Evolutionary conservation across 768 basidiomycete genomes (phyloP).

Genomic region (Tricholoma furcatifolium): DNA sequence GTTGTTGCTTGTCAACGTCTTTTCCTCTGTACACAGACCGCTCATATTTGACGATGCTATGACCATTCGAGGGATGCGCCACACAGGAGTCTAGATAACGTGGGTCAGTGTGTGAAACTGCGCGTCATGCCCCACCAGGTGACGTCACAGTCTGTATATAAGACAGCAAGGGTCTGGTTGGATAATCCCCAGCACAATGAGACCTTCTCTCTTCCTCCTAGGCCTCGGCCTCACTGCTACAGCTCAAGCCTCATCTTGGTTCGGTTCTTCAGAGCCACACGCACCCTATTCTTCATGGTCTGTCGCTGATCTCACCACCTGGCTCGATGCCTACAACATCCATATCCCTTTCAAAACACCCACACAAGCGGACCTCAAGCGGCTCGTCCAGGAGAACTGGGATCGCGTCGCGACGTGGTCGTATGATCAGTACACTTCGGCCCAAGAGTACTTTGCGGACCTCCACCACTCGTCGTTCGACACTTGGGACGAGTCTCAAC

Average conservation of each 20-base stretch:
- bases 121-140: slow-evolving; percentile 19
- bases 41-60: too few species aligned
- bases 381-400: slow-evolving; percentile 66
- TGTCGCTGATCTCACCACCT: slow-evolving; percentile 56
- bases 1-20: too few species aligned
- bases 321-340: slow-evolving; percentile 70
- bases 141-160: slow-evolving; percentile 20
- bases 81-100: not conserved
- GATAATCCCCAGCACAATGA: slow-evolving; percentile 20
- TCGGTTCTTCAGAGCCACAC: slow-evolving; percentile 36
- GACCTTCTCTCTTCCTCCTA: slow-evolving; percentile 25
- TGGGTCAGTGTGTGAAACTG: slow-evolving; percentile 3
- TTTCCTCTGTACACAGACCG: too few species aligned
- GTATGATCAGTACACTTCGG: slow-evolving; percentile 58
- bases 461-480: slow-evolving; percentile 67
- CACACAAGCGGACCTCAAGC: slow-evolving; percentile 40
- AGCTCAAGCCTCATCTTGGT: slow-evolving; percentile 52
- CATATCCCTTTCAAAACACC: slow-evolving; percentile 44
- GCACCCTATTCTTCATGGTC: slow-evolving; percentile 57
- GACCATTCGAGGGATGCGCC: not conserved
- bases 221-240: slow-evolving; percentile 27
- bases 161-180: slow-evolving; percentile 2
- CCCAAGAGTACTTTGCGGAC: slow-evolving; percentile 61
- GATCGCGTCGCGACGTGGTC: slow-evolving; percentile 51
- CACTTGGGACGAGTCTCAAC: slow-evolving; percentile 79